Evolutionary conservation across 1,284 basidiomycete genomes (phyloP).

Genomic region (Cryptococcus sp.): DNA sequence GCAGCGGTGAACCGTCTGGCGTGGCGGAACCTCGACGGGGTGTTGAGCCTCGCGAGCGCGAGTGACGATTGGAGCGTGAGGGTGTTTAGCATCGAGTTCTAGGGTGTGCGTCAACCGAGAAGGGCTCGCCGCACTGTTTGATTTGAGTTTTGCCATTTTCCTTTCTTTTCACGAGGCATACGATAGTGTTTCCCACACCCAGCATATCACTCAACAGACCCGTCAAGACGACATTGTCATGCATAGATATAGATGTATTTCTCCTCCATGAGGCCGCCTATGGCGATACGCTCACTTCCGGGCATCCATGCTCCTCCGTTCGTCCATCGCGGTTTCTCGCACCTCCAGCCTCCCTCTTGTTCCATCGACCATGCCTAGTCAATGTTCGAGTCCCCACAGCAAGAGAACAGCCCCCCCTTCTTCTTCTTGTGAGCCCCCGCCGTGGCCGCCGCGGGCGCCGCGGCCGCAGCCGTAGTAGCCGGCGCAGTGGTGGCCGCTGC

Average conservation of each 20-base stretch:
- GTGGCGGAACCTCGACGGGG: conserved; percentile 20
- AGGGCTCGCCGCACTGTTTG: neutral
- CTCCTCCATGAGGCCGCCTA: no score
- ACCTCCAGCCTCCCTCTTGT: no score
- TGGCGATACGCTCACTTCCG: no score
- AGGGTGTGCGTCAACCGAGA: neutral
- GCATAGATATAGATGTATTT: no score
- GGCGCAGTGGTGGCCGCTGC: neutral
- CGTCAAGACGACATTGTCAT: no score
- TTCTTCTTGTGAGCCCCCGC: neutral
- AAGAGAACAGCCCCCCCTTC: neutral
- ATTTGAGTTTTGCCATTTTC: neutral
- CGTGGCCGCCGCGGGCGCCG: neutral
- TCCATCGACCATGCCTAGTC: neutral
- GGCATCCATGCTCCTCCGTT: no score
- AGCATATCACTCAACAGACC: no score
- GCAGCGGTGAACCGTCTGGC: conserved; percentile 47
- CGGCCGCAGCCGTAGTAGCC: neutral
- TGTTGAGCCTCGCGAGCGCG: conserved; percentile 45
- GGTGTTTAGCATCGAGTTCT: conserved; percentile 25
- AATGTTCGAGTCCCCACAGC: neutral
- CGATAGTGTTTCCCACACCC: no score
- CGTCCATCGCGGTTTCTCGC: no score
- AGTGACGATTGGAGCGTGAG: conserved; percentile 51
- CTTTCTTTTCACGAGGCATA: no score